Evolutionary conservation across 305 asterid species (phyloP).

Genomic region (Rubia peregrina): DNA sequence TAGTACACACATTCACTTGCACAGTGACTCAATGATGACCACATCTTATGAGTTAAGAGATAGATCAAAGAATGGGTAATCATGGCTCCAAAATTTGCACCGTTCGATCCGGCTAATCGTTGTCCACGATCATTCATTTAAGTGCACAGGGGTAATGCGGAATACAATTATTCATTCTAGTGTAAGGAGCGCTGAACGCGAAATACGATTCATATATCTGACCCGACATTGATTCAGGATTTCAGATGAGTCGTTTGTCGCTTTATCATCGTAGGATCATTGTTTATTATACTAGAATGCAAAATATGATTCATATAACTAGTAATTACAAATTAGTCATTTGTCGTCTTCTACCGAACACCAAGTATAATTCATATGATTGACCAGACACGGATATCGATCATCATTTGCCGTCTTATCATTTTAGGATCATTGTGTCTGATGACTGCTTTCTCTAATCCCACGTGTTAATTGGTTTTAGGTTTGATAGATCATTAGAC

Average conservation of each 20-base stretch:
- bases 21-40: neutral
- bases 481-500: conserved; percentile 6
- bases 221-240: too few relatives aligned
- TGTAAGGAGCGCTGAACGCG: too few relatives aligned
- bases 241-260: too few relatives aligned
- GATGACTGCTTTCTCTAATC: neutral
- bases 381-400: neutral
- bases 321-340: too few relatives aligned
- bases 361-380: too few relatives aligned
- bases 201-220: too few relatives aligned
- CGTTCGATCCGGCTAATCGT: neutral
- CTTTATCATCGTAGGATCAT: too few relatives aligned
- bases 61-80: neutral
- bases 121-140: neutral
- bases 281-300: too few relatives aligned
- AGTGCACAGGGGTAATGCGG: neutral
- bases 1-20: too few relatives aligned
- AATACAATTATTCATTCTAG: neutral
- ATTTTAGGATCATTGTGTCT: neutral
- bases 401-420: neutral
- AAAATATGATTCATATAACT: too few relatives aligned
- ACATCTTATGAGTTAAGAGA: neutral
- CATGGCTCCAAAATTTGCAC: neutral
- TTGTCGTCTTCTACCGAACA: too few relatives aligned
- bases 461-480: neutral